These are phyloP conservation scores for Botrytis fragariae DNA, from an alignment of 2,329 filamentous ascomycete species.

Conservation along the genomic window DNA sequence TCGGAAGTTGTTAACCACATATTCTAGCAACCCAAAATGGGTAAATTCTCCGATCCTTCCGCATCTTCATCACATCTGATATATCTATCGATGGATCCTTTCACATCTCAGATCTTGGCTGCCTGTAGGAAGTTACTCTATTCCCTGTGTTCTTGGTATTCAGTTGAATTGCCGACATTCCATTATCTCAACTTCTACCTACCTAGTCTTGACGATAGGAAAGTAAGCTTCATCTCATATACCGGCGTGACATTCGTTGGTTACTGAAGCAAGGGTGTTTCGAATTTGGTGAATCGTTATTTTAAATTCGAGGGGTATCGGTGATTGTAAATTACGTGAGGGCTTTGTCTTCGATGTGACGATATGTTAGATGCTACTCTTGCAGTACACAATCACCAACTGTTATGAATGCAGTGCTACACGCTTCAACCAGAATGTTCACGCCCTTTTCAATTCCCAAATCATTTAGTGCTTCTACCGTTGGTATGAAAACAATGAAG, in stretches of 20 bases:
- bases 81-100: not conserved
- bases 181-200: not conserved
- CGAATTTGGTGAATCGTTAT: not conserved
- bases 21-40: not conserved
- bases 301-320: not conserved
- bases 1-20: not conserved
- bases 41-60: not conserved
- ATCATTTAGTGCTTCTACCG: not conserved
- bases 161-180: not conserved
- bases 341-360: not conserved
- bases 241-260: not conserved
- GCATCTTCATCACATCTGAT: not conserved
- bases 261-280: not conserved
- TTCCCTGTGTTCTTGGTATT: not conserved
- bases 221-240: not conserved
- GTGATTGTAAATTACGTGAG: not conserved
- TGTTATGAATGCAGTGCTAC: not conserved
- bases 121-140: conserved; percentile 8
- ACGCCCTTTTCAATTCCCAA: not conserved
- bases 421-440: not conserved
- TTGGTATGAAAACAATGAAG: not conserved
- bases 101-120: not conserved
- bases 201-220: not conserved
- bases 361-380: not conserved
- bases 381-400: not conserved